phyloP scores from a whole-genome alignment of 768 basidiomycete genomes.

The Boletus sp. region DNA sequence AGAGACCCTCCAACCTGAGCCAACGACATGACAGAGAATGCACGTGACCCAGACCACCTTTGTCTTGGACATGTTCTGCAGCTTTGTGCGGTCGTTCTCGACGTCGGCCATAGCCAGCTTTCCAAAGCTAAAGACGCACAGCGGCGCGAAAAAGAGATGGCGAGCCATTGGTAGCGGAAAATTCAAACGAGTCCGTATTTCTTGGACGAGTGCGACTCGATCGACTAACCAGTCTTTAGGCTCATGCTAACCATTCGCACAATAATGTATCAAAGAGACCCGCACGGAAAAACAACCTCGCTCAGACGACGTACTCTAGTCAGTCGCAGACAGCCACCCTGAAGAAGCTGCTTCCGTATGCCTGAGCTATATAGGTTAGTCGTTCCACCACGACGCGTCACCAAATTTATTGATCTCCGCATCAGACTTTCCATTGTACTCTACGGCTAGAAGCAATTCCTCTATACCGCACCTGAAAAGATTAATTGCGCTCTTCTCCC shows the following conservation, averaged over 20 bases:
- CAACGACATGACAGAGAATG: slow-evolving; percentile 4
- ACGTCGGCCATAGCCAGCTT: slow-evolving; percentile 53
- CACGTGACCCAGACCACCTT: slow-evolving; percentile 16
- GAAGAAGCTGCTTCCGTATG: slow-evolving; percentile 74
- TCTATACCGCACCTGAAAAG: background rate
- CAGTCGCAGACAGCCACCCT: slow-evolving; percentile 62
- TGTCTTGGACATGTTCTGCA: slow-evolving; percentile 28
- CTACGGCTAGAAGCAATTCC: background rate
- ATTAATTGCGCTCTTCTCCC: slow-evolving; percentile 9
- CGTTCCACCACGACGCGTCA: background rate
- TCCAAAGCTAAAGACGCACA: slow-evolving; percentile 80
- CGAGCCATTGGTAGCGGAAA: slow-evolving; percentile 61
- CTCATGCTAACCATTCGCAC: slow-evolving; percentile 69
- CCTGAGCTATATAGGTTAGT: slow-evolving; percentile 26
- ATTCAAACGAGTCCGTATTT: slow-evolving; percentile 69
- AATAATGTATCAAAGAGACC: slow-evolving; percentile 68
- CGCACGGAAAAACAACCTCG: slow-evolving; percentile 62
- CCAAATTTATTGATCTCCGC: background rate
- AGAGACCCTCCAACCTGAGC: background rate
- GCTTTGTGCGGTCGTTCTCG: slow-evolving; percentile 53
- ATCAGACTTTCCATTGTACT: slow-evolving; percentile 15
- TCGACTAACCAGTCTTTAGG: slow-evolving; percentile 38
- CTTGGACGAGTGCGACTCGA: background rate
- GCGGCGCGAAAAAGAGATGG: slow-evolving; percentile 82
- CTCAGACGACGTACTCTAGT: slow-evolving; percentile 64